Evolutionary conservation across 208 protist genomes (phyloP).

Genomic region (Wallacemonas rigidus): DNA sequence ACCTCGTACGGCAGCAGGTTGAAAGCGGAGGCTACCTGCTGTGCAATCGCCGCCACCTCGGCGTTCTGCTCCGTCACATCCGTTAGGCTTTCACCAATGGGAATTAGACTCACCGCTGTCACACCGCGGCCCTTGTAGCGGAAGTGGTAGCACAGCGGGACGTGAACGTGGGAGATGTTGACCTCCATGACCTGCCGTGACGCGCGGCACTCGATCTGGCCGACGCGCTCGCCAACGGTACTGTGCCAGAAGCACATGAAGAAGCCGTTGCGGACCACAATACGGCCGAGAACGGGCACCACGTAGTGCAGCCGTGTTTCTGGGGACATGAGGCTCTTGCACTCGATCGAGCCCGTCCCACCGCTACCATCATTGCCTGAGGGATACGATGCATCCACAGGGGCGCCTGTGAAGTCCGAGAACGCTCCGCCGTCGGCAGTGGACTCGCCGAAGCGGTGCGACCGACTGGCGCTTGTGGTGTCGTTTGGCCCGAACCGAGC

Average conservation of each 20-base stretch:
- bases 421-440: neutral
- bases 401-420: neutral
- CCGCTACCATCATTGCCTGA: neutral
- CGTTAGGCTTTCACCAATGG: conserved; percentile 36
- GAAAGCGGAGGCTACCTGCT: conserved; percentile 49
- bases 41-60: conserved; percentile 46
- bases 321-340: conserved; percentile 23
- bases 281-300: conserved; percentile 36
- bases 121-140: conserved; percentile 57
- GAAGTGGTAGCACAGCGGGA: conserved; percentile 53
- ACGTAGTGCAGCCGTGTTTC: conserved; percentile 40
- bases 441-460: neutral
- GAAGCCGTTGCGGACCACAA: conserved; percentile 44
- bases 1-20: conserved; percentile 37
- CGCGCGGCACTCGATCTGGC: conserved; percentile 46
- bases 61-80: conserved; percentile 41
- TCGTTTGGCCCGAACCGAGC: conserved; percentile 2
- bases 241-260: conserved; percentile 55
- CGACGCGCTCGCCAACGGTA: conserved; percentile 39
- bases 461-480: neutral
- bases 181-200: conserved; percentile 48
- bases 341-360: neutral
- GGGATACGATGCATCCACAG: neutral
- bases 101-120: conserved; percentile 35
- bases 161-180: conserved; percentile 38